Percentiles rank a stretch among this genome's conserved stretches.
phyloP scores from a whole-genome alignment of 352 stramenopile species.

The Phytopythium cucurbitacearum region DNA sequence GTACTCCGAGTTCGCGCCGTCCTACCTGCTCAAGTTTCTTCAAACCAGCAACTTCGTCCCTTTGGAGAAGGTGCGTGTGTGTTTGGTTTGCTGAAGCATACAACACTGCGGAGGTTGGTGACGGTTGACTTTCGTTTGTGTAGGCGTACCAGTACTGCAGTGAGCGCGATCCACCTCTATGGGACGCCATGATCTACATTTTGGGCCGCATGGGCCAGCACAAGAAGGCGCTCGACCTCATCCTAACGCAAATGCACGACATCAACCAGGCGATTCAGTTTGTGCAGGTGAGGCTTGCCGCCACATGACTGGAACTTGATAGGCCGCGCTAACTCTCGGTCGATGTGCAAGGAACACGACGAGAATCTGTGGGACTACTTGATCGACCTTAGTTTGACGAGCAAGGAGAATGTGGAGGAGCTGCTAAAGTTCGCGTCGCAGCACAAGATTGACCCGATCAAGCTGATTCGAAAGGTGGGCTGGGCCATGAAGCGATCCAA shows the following conservation, averaged over 20 bases:
- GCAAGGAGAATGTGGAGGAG: constrained; percentile 69
- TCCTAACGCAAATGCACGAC: constrained; percentile 74
- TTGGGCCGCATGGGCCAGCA: constrained; percentile 82
- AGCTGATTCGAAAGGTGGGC: constrained; percentile 74
- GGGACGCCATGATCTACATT: constrained; percentile 87
- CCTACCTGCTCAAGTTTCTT: constrained; percentile 69
- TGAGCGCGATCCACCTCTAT: constrained; percentile 62
- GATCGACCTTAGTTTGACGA: constrained; percentile 76
- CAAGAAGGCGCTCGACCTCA: constrained; percentile 80
- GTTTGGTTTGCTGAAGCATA: no score
- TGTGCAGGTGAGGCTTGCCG: constrained; percentile 34
- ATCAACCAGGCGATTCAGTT: constrained; percentile 84
- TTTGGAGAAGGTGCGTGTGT: constrained; percentile 58
- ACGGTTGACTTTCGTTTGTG: background rate
- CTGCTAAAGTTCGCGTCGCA: constrained; percentile 66
- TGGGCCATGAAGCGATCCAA: background rate
- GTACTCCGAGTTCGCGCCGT: constrained; percentile 62
- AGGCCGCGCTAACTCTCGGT: no score
- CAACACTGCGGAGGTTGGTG: no score
- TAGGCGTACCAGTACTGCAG: constrained; percentile 80
- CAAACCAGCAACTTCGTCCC: constrained; percentile 81
- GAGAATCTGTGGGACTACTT: constrained; percentile 79
- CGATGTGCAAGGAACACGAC: constrained; percentile 47
- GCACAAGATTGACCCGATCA: constrained; percentile 85
- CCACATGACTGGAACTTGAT: no score